Evolutionary conservation across 331 rosid genomes (phyloP).

Genomic region (Malus hybrid): DNA sequence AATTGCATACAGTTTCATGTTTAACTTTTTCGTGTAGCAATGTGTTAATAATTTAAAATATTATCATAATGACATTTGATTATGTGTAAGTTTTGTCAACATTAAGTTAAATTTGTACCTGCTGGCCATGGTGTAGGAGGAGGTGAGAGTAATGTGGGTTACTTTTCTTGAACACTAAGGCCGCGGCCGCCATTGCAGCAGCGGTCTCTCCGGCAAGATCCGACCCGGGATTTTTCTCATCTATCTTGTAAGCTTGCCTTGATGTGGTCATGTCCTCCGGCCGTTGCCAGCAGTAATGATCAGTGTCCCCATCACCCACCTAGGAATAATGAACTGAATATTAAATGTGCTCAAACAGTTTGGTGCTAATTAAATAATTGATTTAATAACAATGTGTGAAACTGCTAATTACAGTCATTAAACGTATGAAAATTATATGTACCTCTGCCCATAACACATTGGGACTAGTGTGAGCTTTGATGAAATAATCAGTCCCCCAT

Average conservation of each 20-base stretch:
- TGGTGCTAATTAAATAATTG: background rate
- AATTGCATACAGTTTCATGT: too few species aligned
- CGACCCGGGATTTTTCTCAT: slow-evolving; percentile 77
- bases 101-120: slow-evolving; percentile 28
- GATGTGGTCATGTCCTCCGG: slow-evolving; percentile 99
- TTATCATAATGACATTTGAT: too few species aligned
- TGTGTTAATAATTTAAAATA: too few species aligned
- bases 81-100: too few species aligned
- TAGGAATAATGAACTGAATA: background rate
- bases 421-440: background rate
- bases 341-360: background rate
- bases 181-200: slow-evolving; percentile 93
- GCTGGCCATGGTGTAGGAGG: slow-evolving; percentile 76
- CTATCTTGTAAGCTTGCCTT: slow-evolving; percentile 85
- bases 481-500: slow-evolving; percentile 98
- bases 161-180: slow-evolving; percentile 67
- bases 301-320: slow-evolving; percentile 99
- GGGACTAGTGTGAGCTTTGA: slow-evolving; percentile 89
- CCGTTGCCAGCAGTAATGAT: slow-evolving; percentile 95
- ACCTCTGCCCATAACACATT: slow-evolving; percentile 97
- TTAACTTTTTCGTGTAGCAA: background rate
- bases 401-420: background rate
- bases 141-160: slow-evolving; percentile 85
- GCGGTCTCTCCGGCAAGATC: slow-evolving; percentile 96
- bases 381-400: background rate